Evolutionary conservation across 768 basidiomycete species (phyloP).

Genomic region (Lentinus tigrinus): DNA sequence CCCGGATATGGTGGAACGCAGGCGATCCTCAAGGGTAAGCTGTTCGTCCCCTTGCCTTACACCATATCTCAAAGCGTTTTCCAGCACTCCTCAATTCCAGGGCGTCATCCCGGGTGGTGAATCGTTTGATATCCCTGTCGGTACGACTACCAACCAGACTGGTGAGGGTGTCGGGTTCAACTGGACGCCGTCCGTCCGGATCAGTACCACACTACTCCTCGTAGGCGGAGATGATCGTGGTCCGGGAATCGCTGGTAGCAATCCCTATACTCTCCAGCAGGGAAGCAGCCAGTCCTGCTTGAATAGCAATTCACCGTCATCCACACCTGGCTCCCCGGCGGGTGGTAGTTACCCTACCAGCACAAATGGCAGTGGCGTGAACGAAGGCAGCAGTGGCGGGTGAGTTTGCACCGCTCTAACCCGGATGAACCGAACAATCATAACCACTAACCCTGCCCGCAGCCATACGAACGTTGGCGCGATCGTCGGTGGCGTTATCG

Average conservation of each 20-base stretch:
- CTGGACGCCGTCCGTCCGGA: slow-evolving; percentile 65
- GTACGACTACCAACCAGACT: slow-evolving; percentile 39
- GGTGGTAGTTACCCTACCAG: slow-evolving; percentile 71
- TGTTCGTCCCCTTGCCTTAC: not conserved
- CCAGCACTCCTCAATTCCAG: slow-evolving; percentile 57
- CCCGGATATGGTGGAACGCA: slow-evolving; percentile 66
- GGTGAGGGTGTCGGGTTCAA: slow-evolving; percentile 60
- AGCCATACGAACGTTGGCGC: slow-evolving; percentile 18
- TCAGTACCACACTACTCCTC: slow-evolving; percentile 64
- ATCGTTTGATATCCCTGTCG: slow-evolving; percentile 63
- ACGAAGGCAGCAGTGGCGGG: slow-evolving; percentile 14
- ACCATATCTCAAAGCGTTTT: not conserved
- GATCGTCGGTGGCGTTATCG: slow-evolving; percentile 47
- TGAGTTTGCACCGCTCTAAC: no score
- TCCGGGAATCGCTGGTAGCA: slow-evolving; percentile 67
- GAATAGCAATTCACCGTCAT: slow-evolving; percentile 62
- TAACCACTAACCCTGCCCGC: no score
- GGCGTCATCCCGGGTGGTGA: slow-evolving; percentile 81
- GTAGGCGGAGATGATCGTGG: slow-evolving; percentile 69
- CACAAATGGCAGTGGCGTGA: slow-evolving; percentile 35
- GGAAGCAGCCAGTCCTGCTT: slow-evolving; percentile 56
- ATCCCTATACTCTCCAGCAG: slow-evolving; percentile 50
- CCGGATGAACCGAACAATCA: no score
- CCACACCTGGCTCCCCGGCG: slow-evolving; percentile 74
- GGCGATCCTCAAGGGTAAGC: slow-evolving; percentile 53